Base-by-base conservation (phyloP, 768 basidiomycete species). In the Serendipita vermifera region DNA sequence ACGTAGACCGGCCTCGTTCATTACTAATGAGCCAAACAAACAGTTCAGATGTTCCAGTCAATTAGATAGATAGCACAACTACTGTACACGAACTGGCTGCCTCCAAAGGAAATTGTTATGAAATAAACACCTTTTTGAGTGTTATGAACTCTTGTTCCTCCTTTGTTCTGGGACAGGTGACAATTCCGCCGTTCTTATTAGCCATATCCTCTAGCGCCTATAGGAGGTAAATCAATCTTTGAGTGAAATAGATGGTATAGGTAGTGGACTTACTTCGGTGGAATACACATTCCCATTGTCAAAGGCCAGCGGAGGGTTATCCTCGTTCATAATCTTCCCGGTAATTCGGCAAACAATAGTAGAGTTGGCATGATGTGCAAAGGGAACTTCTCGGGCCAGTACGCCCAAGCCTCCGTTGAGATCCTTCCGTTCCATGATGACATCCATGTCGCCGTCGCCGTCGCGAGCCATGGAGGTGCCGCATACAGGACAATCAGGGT, bases 211-310 rank as follows among this genome's bases (percentile, higher is more conserved):
- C 79, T 57, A 93, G 73, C 4, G 85, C 89, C 88, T n/a, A 26
- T 53, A 27, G 24, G 15, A 35, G n/a, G 33, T 9, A 40, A 17
- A 29, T 29, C 17, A 54, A n/a, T 15, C 41, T 15, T 13, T 32
- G 41, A 1, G 17, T 38, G 22, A 22, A 36, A 33, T 27, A 40
- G 24, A 56, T 7, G 6, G 6, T 9, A 32, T 33, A 22, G 54
- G 24, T 43, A 56, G 7, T 24, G 27, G 13, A 70, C 81, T 57
- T 63, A 87, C 93, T 77, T 92, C 87, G 68, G 79, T 73, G n/a
- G 90, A 93, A 67, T 97, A 97, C 35, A 97, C 93, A 63, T 84
- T 76, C 15, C 94, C 93, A 60, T 88, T 81, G 2, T 91, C 86
- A 62, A 96, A 88, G 11, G 82, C 85, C 82, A 96, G 78, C 0